These are phyloP conservation scores for Ceratobasidium sp. DNA, from an alignment of 1,284 basidiomycete species.

Conservation along the genomic window DNA sequence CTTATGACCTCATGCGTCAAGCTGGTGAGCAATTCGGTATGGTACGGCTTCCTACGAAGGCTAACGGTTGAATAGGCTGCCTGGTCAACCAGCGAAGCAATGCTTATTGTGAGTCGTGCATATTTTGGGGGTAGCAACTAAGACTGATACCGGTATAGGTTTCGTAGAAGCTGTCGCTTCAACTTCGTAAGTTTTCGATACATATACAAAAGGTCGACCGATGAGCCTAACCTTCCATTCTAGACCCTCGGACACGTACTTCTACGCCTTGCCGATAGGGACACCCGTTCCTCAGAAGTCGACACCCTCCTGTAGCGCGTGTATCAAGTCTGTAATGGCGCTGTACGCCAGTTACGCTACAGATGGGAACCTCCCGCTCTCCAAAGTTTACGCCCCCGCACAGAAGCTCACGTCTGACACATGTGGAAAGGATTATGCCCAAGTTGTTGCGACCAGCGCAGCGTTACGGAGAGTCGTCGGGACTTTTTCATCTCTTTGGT, in stretches of 20 bases:
- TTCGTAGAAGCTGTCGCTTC: conserved; percentile 51
- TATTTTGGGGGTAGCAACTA: background rate
- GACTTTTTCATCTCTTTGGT: background rate
- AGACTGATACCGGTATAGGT: conserved; percentile 16
- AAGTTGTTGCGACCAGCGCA: conserved; percentile 7
- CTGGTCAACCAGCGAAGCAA: conserved; percentile 50
- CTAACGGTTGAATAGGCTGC: conserved; percentile 37
- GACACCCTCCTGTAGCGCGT: conserved; percentile 49
- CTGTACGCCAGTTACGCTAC: conserved; percentile 49
- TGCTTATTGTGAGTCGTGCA: conserved; percentile 48
- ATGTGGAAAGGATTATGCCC: conserved; percentile 47
- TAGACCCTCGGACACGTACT: conserved; percentile 50
- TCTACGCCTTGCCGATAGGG: conserved; percentile 48
- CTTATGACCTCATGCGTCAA: conserved; percentile 50
- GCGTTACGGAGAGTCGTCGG: background rate
- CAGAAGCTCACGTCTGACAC: conserved; percentile 30
- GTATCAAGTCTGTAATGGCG: conserved; percentile 47
- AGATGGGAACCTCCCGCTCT: conserved; percentile 41
- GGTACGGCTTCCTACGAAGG: background rate
- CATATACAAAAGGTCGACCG: background rate
- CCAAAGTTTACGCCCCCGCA: conserved; percentile 46
- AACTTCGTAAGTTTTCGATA: conserved; percentile 22
- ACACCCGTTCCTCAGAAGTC: conserved; percentile 48
- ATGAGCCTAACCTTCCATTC: background rate
- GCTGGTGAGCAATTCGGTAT: conserved; percentile 44